Evolutionary conservation across 208 protist genomes (phyloP).

Genomic region (Wallacemonas rigidus): DNA sequence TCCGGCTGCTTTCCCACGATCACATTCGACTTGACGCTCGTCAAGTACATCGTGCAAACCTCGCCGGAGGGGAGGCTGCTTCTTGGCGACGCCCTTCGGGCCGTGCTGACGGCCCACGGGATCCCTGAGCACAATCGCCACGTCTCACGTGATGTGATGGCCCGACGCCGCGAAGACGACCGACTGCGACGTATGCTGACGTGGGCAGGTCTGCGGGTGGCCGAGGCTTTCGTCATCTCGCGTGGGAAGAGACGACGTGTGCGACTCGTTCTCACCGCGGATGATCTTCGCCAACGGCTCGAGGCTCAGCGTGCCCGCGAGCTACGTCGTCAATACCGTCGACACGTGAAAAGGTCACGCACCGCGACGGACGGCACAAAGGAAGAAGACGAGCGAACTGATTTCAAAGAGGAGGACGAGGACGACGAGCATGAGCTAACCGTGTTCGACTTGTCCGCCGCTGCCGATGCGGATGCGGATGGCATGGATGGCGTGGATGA

Average conservation of each 20-base stretch:
- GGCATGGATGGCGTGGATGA: neutral
- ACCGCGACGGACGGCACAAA: constrained; percentile 5
- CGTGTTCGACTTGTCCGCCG: neutral
- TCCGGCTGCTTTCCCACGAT: constrained; percentile 25
- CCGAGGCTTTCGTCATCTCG: constrained; percentile 30
- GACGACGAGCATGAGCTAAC: constrained; percentile 15
- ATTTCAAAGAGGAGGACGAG: neutral
- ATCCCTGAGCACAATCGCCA: constrained; percentile 11
- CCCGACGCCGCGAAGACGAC: constrained; percentile 23
- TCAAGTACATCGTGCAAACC: constrained; percentile 45
- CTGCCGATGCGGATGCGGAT: neutral
- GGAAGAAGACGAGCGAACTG: constrained; percentile 15
- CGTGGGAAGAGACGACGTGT: constrained; percentile 28
- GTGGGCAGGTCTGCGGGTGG: constrained; percentile 50
- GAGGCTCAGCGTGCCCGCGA: constrained; percentile 1
- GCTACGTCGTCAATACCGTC: constrained; percentile 8
- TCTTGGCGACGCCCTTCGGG: constrained; percentile 66
- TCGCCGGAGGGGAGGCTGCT: constrained; percentile 70
- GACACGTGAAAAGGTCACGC: neutral
- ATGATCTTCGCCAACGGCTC: constrained; percentile 29
- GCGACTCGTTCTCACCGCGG: constrained; percentile 47
- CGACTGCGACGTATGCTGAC: constrained; percentile 37
- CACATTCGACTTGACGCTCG: constrained; percentile 53
- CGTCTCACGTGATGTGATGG: neutral
- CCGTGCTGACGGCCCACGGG: constrained; percentile 53